Conservation (phyloP, 2,329 filamentous ascomycete genomes). For the Aspergillus thermomutatus region DNA sequence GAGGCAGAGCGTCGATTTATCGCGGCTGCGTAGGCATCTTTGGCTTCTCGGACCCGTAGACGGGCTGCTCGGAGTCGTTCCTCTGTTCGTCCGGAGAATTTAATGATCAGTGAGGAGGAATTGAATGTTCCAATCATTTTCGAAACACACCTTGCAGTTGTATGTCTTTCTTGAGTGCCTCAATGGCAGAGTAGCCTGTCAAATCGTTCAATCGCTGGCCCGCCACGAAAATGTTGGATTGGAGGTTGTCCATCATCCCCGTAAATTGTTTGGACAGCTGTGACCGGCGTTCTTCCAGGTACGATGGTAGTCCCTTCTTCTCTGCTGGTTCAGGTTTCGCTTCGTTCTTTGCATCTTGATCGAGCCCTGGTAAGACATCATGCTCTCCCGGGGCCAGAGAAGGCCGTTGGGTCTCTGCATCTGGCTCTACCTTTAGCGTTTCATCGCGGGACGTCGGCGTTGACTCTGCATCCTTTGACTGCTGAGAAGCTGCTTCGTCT, state of each 20-base stretch:
- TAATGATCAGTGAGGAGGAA: slow-evolving; percentile 3
- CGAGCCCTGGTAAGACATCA: slow-evolving; percentile 9
- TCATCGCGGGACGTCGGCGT: slow-evolving; percentile 25
- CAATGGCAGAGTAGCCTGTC: slow-evolving; percentile 91
- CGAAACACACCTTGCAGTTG: slow-evolving; percentile 55
- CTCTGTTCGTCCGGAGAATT: slow-evolving; percentile 37
- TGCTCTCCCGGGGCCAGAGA: slow-evolving; percentile 12
- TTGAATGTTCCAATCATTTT: not conserved
- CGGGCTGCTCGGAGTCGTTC: slow-evolving; percentile 54
- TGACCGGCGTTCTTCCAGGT: slow-evolving; percentile 49
- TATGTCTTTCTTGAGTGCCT: slow-evolving; percentile 77
- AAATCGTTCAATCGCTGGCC: slow-evolving; percentile 89
- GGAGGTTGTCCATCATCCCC: slow-evolving; percentile 80
- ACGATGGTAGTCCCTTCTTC: slow-evolving; percentile 31
- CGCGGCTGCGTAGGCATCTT: slow-evolving; percentile 75
- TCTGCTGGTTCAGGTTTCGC: not conserved
- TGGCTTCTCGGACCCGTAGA: slow-evolving; percentile 64
- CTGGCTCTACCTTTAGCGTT: slow-evolving; percentile 12
- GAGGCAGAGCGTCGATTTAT: slow-evolving; percentile 80
- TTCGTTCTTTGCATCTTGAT: slow-evolving; percentile 8
- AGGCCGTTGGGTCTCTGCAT: slow-evolving; percentile 18
- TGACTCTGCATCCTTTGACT: slow-evolving; percentile 3
- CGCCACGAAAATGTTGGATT: slow-evolving; percentile 78
- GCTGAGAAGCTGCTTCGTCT: slow-evolving; percentile 17
- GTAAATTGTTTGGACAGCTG: slow-evolving; percentile 61